Conservation (phyloP, 805 yeast species). For the Candida ortonii region DNA sequence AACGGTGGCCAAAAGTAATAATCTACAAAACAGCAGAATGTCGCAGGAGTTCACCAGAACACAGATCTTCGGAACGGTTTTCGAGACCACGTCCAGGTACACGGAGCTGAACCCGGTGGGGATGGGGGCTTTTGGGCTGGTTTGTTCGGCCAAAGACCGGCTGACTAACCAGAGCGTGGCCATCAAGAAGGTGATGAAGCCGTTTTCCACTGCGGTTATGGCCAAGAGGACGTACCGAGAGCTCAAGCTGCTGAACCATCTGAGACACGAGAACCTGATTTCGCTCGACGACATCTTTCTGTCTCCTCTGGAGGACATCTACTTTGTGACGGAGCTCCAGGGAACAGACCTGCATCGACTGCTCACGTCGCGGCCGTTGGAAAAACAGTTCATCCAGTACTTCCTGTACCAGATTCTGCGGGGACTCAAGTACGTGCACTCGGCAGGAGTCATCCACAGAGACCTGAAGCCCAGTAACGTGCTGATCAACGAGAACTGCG, state of each 20-base stretch:
- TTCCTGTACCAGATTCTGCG: constrained; percentile 92
- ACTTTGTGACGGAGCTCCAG: constrained; percentile 93
- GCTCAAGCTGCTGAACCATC: constrained; percentile 85
- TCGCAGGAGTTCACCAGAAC: constrained; percentile 58
- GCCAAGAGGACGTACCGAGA: constrained; percentile 97
- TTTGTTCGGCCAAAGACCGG: constrained; percentile 92
- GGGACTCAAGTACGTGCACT: constrained; percentile 90
- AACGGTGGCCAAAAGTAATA: too few relatives aligned
- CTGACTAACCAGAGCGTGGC: constrained; percentile 92
- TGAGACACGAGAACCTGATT: constrained; percentile 92
- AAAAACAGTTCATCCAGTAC: constrained; percentile 94
- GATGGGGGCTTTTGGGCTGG: constrained; percentile 99
- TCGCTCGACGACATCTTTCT: constrained; percentile 90
- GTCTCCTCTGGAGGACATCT: constrained; percentile 91
- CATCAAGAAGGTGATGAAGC: constrained; percentile 96
- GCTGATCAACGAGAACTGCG: constrained; percentile 91
- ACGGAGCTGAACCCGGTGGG: constrained; percentile 95
- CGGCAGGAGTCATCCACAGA: constrained; percentile 93
- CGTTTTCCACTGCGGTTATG: constrained; percentile 88
- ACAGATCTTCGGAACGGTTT: constrained; percentile 92
- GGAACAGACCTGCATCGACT: constrained; percentile 95
- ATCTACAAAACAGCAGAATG: constrained; percentile 16
- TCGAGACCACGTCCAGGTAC: constrained; percentile 87
- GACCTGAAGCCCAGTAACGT: constrained; percentile 91
- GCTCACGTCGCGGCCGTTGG: constrained; percentile 88